Evolutionary conservation across 1,284 basidiomycete species (phyloP).

Genomic region (Ganoderma boninense): DNA sequence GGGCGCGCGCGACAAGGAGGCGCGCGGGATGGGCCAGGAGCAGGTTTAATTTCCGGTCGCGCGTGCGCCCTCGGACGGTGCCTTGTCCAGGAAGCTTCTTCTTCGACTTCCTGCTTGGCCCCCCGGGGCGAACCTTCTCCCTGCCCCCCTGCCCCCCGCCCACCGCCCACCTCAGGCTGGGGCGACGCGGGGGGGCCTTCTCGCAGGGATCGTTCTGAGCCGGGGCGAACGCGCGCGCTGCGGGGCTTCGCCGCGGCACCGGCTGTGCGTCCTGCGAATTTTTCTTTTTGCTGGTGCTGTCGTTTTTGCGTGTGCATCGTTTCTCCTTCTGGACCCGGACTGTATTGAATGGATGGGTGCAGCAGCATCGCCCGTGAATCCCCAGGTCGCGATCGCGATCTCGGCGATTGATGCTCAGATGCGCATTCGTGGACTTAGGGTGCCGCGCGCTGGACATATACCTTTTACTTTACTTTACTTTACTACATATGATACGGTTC

Average conservation of each 20-base stretch:
- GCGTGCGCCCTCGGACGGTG: conserved; percentile 10
- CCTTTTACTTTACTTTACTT: too few species aligned
- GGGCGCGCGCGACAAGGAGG: conserved; percentile 2
- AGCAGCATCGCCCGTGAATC: not conserved
- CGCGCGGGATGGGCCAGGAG: not conserved
- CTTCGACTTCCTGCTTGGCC: not conserved
- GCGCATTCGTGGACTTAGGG: not conserved
- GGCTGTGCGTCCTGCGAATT: not conserved
- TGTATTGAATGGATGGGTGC: not conserved
- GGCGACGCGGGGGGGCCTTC: too few species aligned
- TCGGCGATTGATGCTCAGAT: conserved; percentile 5
- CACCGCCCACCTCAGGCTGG: not conserved
- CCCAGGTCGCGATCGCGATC: too few species aligned
- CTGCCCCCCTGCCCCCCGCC: not conserved
- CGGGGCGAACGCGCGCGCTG: not conserved
- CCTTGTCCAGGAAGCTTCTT: not conserved
- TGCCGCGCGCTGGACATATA: not conserved
- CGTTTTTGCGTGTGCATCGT: too few species aligned
- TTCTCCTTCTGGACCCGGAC: too few species aligned
- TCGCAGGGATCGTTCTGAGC: not conserved
- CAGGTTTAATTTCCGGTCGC: conserved; percentile 20
- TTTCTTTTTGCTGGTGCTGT: not conserved
- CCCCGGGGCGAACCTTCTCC: not conserved
- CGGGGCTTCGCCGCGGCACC: not conserved
- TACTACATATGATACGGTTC: not conserved